phyloP scores from a whole-genome alignment of 139 green algal species.

The Volvox africanus region DNA sequence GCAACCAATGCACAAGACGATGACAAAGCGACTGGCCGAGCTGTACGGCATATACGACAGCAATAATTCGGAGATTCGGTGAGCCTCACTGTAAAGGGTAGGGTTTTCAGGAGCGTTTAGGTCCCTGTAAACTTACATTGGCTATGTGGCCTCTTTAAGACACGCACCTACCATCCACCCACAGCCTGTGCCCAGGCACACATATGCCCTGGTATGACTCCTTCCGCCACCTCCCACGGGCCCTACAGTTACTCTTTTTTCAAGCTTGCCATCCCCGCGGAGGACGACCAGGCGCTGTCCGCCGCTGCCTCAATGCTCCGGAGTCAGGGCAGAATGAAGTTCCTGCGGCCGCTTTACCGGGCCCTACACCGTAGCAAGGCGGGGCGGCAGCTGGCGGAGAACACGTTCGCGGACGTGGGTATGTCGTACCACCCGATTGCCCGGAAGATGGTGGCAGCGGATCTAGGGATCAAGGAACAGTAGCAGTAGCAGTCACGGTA shows the following conservation, averaged over 20 bases:
- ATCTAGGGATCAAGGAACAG: slow-evolving; percentile 62
- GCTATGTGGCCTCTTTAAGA: no score
- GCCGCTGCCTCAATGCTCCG: slow-evolving; percentile 68
- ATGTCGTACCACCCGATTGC: slow-evolving; percentile 90
- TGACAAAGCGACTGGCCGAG: slow-evolving; percentile 53
- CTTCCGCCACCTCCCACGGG: no score
- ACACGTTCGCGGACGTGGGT: slow-evolving; percentile 72
- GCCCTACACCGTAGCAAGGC: slow-evolving; percentile 65
- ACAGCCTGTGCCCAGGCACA: no score
- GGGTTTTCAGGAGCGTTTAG: not conserved
- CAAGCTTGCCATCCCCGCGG: slow-evolving; percentile 76
- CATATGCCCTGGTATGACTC: no score
- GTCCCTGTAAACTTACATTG: no score
- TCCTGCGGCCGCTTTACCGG: slow-evolving; percentile 80
- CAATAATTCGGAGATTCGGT: slow-evolving; percentile 84
- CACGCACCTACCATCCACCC: no score
- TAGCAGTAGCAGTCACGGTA: no score
- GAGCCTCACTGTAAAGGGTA: no score
- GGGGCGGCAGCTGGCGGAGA: slow-evolving; percentile 62
- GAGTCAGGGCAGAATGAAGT: slow-evolving; percentile 73
- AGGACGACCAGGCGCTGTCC: slow-evolving; percentile 69
- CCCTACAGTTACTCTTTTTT: slow-evolving; percentile 43
- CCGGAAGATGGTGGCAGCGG: slow-evolving; percentile 83
- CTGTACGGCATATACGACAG: slow-evolving; percentile 75
- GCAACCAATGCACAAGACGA: slow-evolving; percentile 21